phyloP scores from a whole-genome alignment of 73 alveolate species.

The Paramecium tetraurelia region DNA sequence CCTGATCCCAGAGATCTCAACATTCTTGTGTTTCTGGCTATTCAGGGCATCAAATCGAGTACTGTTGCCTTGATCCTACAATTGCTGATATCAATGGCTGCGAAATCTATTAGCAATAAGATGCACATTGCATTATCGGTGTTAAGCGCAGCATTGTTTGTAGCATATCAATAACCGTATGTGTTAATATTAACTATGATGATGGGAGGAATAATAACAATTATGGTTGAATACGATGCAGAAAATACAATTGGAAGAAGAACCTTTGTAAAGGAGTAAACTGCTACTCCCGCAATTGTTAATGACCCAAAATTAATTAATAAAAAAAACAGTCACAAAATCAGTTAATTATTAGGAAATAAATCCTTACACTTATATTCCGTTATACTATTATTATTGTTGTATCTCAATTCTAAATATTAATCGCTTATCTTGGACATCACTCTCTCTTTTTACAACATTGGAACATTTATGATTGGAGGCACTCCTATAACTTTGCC shows the following conservation, averaged over 20 bases:
- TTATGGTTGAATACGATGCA: conserved; percentile 27
- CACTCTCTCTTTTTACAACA: not conserved
- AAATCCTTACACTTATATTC: not conserved
- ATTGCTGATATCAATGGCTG: not conserved
- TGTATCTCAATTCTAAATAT: not conserved
- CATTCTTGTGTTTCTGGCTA: not conserved
- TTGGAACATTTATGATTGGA: conserved; percentile 7
- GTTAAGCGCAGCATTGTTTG: not conserved
- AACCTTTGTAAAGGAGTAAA: not conserved
- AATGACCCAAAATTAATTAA: not conserved
- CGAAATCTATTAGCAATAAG: not conserved
- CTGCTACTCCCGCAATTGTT: not conserved
- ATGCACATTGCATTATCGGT: not conserved
- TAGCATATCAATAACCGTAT: not conserved
- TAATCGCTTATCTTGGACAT: not conserved
- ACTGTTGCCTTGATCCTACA: not conserved
- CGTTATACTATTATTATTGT: not conserved
- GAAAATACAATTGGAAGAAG: conserved; percentile 27
- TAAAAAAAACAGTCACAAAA: not conserved
- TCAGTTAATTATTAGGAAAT: not conserved
- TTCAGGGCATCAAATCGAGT: not conserved
- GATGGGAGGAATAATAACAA: not conserved
- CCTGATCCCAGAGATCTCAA: conserved; percentile 15
- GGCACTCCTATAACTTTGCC: conserved; percentile 13
- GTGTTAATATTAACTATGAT: not conserved